Evolutionary conservation across 768 basidiomycete genomes (phyloP), one percentile per base, ranked within the genome.

Genomic region (Imleria badia): DNA sequence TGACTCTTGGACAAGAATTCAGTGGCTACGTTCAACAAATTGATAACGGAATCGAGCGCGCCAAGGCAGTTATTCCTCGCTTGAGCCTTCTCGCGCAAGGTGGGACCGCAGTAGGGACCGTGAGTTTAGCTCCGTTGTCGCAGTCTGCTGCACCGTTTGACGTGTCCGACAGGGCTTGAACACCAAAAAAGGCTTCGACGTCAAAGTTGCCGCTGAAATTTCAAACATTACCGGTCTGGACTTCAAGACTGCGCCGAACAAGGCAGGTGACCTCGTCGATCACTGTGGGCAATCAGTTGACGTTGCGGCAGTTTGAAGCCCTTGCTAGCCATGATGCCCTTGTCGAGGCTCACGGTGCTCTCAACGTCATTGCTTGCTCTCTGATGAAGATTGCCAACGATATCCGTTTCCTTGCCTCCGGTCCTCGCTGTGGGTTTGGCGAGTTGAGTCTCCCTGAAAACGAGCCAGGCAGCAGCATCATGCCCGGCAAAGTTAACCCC

Each of bases 341-440:
- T 52, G 93, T 98, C 20, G 97, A 99, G 75, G 85, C 94, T 11
- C 96, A 98, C 54, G 97, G 97, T 51, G 96, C 95, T 15, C 82
- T 99, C 60, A 98, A 98, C 73, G 90, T 91, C 41, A 73, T 99
- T 51, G 97, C 97, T n/a, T 91, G 89, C 69, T 97, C 94, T 10
- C 76, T 98, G 61, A 97, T 98, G 94, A 99, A 99, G 81, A 98
- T 99, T 66, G 96, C 96, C 45, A 98, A 99, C 70, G 97, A 99
- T 67, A 96, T 99, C 69, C 88, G 97, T 48, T 98, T 89, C 81
- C 88, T 99, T 62, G 96, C 87, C 23, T 98, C 96, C 45, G 97
- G 97, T 52, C 97, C 97, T 54, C 89, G 97, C 41, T 99, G 97
- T 66, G 97, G 97, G 52, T 81, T 99, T 43, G 97, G 97, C 22